phyloP scores from a whole-genome alignment of 179 eudicot species.

The Camellia oleifera region DNA sequence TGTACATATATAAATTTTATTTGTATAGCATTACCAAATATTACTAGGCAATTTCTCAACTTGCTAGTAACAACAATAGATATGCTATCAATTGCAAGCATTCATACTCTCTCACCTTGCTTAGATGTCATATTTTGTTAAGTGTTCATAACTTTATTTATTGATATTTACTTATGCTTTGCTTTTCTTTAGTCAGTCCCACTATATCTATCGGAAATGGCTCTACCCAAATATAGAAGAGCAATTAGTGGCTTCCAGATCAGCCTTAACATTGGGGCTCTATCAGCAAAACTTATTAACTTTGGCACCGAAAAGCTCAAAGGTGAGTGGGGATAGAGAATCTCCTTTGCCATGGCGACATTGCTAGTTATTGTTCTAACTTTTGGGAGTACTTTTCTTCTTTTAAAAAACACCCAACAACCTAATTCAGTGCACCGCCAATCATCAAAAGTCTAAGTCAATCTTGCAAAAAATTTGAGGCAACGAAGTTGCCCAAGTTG shows the following conservation, averaged over 20 bases:
- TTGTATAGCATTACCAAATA: too few relatives aligned
- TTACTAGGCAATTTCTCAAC: too few relatives aligned
- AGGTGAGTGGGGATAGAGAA: background rate
- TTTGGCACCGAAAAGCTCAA: slow-evolving; percentile 5
- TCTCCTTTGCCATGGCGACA: slow-evolving; percentile 1
- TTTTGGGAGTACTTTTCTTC: background rate
- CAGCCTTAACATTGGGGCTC: background rate
- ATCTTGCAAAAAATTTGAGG: background rate
- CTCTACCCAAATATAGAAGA: background rate
- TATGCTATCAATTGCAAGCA: too few relatives aligned
- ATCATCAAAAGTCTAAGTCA: background rate
- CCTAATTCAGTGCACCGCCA: background rate
- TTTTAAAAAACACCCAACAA: background rate
- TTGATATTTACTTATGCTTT: too few relatives aligned
- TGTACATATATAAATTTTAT: too few relatives aligned
- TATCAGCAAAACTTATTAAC: background rate
- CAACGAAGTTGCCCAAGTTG: background rate
- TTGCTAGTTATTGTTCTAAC: background rate
- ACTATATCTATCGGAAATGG: slow-evolving; percentile 10
- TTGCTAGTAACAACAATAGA: too few relatives aligned
- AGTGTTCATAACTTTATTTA: too few relatives aligned
- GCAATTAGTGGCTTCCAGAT: slow-evolving; percentile 7
- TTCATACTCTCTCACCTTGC: too few relatives aligned
- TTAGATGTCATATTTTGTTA: too few relatives aligned
- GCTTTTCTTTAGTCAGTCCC: background rate